Evolutionary conservation across 108 stramenopile species (phyloP), one percentile per base, ranked within the genome.

Genomic region (Skeletonema tropicum): DNA sequence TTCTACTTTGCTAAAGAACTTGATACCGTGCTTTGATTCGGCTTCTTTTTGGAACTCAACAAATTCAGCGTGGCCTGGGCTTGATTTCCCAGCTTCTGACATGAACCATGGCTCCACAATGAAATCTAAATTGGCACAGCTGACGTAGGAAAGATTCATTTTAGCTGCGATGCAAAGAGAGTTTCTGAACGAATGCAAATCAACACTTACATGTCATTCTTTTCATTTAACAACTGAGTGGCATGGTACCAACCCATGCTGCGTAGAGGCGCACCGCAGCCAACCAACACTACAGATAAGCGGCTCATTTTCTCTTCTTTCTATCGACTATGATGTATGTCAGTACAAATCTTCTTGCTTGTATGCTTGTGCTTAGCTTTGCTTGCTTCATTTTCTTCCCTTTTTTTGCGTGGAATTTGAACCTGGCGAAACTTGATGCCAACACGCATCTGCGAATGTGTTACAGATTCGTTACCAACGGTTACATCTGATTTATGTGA

Each of bases 211-310:
- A 73, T 73, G 2, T 69, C 48, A 59, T 64, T 57, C 21, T 86
- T 79, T 26, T 70, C 75, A 29, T 92, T 81, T 65, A 95, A 30
- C 11, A 95, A 68, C 75, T 95, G 94, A 8, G 86, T 78, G 15
- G 88, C 86, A 70, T 95, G 94, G 60, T 90, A 95, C 92, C 92
- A 93, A 21, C 94, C 94, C 94, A 95, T 93, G 21, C 88, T 79
- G 25, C 82, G 81, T 26, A 77, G 70, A n/a, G 83, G 83, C 36
- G 75, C 70, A 8, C 86, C 86, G 66, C 83, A 84, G 11, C 86
- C 86, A 48, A 86, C 80, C 39, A 86, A 59, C 45, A 80, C 79
- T 41, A 83, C 76, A 29, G 80, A 82, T 15, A 71, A 75, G 26
- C 70, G 64, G 65, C 64, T 71, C 69, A 70, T 77, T n/a, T n/a